Conservation (phyloP, 805 yeast genomes). For the Metschnikowia chrysomelidarum region DNA sequence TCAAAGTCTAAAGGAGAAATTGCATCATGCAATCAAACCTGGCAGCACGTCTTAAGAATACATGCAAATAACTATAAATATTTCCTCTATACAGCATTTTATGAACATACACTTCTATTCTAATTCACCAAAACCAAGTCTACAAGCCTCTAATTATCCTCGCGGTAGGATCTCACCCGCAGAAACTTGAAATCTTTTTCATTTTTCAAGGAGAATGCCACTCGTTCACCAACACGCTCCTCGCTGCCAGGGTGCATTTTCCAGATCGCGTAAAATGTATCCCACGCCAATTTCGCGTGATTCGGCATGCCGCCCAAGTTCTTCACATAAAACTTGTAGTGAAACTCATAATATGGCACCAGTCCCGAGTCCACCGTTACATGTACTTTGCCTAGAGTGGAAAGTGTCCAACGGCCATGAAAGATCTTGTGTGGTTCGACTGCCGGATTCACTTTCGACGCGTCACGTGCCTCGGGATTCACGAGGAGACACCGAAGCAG, state of each 20-base stretch:
- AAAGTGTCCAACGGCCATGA: constrained; percentile 58
- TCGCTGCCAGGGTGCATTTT: constrained; percentile 35
- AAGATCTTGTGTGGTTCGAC: constrained; percentile 34
- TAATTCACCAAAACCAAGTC: neutral
- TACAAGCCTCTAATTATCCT: constrained; percentile 7
- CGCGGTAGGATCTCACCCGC: constrained; percentile 48
- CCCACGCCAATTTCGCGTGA: constrained; percentile 75
- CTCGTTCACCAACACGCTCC: constrained; percentile 49
- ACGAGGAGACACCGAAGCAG: constrained; percentile 18
- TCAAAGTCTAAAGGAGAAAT: too few species aligned
- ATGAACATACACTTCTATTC: neutral
- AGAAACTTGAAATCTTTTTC: constrained; percentile 82
- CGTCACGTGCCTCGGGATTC: constrained; percentile 17
- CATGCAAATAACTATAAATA: too few species aligned
- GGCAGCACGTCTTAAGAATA: too few species aligned
- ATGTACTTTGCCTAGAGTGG: constrained; percentile 48
- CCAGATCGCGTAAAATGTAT: constrained; percentile 55
- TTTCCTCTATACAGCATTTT: neutral
- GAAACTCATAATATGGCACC: constrained; percentile 58
- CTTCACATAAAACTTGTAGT: constrained; percentile 58
- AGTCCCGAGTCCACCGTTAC: constrained; percentile 56
- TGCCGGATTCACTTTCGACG: constrained; percentile 11
- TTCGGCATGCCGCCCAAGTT: constrained; percentile 55
- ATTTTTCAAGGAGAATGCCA: constrained; percentile 55
- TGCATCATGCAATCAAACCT: too few species aligned